These are phyloP conservation scores for Coemansia sp. DNA, from an alignment of 192 early-diverging fungal genomes.

Conservation along the genomic window DNA sequence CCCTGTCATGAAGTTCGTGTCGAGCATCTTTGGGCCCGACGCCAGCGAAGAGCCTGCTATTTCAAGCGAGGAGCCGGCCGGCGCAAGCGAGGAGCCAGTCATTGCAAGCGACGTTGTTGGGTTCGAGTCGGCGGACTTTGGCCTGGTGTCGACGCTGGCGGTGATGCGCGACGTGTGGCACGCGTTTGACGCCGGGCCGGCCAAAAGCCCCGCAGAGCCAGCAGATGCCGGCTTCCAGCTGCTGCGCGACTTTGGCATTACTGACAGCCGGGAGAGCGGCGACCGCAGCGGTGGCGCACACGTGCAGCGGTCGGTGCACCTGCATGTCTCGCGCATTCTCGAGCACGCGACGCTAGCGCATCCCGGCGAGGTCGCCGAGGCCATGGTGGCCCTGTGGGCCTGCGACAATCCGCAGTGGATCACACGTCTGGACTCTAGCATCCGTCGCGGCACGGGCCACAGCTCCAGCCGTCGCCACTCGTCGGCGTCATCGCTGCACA, in stretches of 20 bases:
- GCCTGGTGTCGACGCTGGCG: conserved; percentile 27
- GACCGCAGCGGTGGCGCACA: conserved; percentile 7
- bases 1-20: conserved; percentile 34
- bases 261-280: background rate
- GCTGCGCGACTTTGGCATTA: conserved; percentile 32
- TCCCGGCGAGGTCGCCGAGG: conserved; percentile 37
- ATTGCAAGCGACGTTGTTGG: background rate
- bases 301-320: conserved; percentile 18
- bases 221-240: background rate
- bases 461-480: conserved; percentile 17
- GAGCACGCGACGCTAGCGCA: conserved; percentile 24
- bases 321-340: conserved; percentile 26
- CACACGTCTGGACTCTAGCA: conserved; percentile 15
- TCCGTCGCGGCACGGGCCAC: background rate
- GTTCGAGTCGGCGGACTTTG: conserved; percentile 6
- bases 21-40: conserved; percentile 39
- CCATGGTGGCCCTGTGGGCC: conserved; percentile 40
- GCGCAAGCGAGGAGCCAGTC: background rate
- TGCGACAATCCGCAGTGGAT: conserved; percentile 48
- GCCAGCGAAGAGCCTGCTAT: background rate
- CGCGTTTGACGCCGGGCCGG: conserved; percentile 25
- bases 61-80: background rate
- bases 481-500: conserved; percentile 36
- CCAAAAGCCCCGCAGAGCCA: background rate
- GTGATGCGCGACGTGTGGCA: conserved; percentile 42